Conservation (phyloP, 345 rosid genomes). For the Nephelium lappaceum region DNA sequence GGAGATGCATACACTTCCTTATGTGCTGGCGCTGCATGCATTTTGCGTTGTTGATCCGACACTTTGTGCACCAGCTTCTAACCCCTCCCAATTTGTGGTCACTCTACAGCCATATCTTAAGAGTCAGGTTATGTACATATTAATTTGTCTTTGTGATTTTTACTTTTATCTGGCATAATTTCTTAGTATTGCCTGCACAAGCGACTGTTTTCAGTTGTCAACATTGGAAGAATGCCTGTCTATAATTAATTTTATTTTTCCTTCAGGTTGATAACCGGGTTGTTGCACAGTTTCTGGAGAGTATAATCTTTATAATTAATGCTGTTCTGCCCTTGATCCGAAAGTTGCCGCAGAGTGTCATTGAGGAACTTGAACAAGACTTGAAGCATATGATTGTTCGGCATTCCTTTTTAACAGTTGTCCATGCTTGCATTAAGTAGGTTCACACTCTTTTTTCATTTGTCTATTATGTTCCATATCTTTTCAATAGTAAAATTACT, state of each 20-base stretch:
- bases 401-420: constrained; percentile 94
- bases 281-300: constrained; percentile 89
- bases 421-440: constrained; percentile 98
- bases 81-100: constrained; percentile 91
- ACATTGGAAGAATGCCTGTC: constrained; percentile 9
- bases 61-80: constrained; percentile 87
- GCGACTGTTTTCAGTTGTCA: constrained; percentile 4
- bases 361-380: constrained; percentile 95
- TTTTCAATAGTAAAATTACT: neutral
- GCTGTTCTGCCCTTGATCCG: constrained; percentile 85
- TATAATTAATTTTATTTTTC: constrained; percentile 24
- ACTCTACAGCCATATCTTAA: constrained; percentile 96
- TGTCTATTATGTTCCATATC: neutral
- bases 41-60: constrained; percentile 94
- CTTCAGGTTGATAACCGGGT: constrained; percentile 84
- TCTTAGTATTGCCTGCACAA: constrained; percentile 7
- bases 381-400: constrained; percentile 94
- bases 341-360: constrained; percentile 73
- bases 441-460: constrained; percentile 14
- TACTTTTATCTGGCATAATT: neutral
- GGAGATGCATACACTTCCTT: constrained; percentile 74
- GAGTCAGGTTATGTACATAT: constrained; percentile 65
- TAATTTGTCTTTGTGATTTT: neutral
- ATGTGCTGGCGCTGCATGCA: constrained; percentile 85
- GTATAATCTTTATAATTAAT: constrained; percentile 87